Percentiles rank a stretch among this genome's conserved stretches.
Evolutionary conservation across 192 early-diverging fungal species (phyloP).

Genomic region (Coemansia sp.): DNA sequence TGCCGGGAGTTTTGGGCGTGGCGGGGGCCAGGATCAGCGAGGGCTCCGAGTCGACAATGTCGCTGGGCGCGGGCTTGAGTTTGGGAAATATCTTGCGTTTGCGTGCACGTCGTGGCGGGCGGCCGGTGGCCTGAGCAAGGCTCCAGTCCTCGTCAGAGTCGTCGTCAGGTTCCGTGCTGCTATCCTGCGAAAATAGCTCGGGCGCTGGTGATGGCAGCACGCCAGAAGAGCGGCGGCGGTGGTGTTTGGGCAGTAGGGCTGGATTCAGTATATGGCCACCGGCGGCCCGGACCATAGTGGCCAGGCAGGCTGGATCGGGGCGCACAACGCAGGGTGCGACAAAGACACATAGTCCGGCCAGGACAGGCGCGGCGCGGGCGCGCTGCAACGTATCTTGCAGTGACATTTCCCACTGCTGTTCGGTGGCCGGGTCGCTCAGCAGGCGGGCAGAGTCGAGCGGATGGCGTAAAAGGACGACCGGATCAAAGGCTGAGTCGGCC

Average conservation of each 20-base stretch:
- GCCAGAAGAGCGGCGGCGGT: no score
- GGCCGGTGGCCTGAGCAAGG: background rate
- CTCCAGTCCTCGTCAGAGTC: conserved; percentile 42
- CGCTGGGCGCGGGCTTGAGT: background rate
- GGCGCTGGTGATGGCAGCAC: no score
- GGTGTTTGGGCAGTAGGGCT: no score
- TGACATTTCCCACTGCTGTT: conserved; percentile 25
- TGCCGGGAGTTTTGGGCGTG: background rate
- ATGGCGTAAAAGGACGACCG: no score
- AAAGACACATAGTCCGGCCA: conserved; percentile 16
- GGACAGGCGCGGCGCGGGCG: conserved; percentile 4
- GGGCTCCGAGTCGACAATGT: conserved; percentile 2
- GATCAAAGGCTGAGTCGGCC: no score
- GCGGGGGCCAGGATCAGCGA: conserved; percentile 14
- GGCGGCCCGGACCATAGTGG: conserved; percentile 17
- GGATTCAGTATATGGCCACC: conserved; percentile 29
- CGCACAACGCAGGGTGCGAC: conserved; percentile 3
- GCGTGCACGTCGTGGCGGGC: background rate
- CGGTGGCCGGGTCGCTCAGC: conserved; percentile 14
- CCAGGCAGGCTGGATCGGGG: conserved; percentile 10
- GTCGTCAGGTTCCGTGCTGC: conserved; percentile 41
- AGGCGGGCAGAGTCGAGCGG: background rate
- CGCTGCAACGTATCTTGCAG: conserved; percentile 8
- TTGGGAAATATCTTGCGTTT: conserved; percentile 7
- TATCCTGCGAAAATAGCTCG: background rate